These are phyloP conservation scores for Ganoderma meredithae DNA, from an alignment of 1,284 basidiomycete genomes.

Conservation along the genomic window DNA sequence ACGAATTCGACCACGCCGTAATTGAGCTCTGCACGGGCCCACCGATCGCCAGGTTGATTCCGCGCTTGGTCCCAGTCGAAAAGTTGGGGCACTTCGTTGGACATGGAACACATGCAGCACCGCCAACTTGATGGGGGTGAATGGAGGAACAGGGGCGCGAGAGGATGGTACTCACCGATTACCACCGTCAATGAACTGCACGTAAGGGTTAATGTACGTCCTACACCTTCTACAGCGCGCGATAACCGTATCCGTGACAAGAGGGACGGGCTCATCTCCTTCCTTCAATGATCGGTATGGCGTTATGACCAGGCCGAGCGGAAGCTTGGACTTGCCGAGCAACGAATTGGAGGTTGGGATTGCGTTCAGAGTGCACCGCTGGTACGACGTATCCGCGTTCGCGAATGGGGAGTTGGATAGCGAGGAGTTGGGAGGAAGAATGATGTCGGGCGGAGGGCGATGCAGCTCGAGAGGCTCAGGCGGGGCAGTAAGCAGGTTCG, in stretches of 20 bases:
- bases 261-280: conserved; percentile 37
- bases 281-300: conserved; percentile 81
- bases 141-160: not conserved
- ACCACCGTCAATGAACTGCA: conserved; percentile 98
- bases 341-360: conserved; percentile 94
- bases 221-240: conserved; percentile 97
- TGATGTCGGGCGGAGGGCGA: conserved; percentile 87
- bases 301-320: conserved; percentile 89
- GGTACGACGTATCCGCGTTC: conserved; percentile 92
- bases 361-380: conserved; percentile 91
- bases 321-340: conserved; percentile 92
- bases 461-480: conserved; percentile 89
- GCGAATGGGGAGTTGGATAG: conserved; percentile 84
- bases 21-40: conserved; percentile 94
- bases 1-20: conserved; percentile 95
- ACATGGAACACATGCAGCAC: conserved; percentile 99
- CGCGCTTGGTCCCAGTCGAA: conserved; percentile 98
- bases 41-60: conserved; percentile 95
- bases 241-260: conserved; percentile 86
- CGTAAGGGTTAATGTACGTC: conserved; percentile 99
- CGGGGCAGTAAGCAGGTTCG: conserved; percentile 89
- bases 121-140: conserved; percentile 73
- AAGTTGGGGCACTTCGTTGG: conserved; percentile 97
- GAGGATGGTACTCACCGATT: conserved; percentile 67
- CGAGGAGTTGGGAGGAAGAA: conserved; percentile 84